Evolutionary conservation across 2,329 filamentous ascomycete species (phyloP).

Genomic region (Hypoxylon sp.): DNA sequence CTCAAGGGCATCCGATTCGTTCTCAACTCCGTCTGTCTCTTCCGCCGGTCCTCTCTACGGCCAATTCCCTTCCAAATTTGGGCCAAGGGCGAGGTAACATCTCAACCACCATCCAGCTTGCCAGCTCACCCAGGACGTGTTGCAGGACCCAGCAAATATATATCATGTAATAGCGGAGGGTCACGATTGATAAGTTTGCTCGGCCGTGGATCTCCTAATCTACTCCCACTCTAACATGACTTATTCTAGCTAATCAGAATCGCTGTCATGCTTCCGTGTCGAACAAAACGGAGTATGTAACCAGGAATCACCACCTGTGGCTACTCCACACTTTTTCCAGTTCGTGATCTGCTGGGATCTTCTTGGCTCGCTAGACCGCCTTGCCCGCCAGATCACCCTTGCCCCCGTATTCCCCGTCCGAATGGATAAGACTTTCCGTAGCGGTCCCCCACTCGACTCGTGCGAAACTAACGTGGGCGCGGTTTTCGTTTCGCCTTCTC

Average conservation of each 20-base stretch:
- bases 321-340: slow-evolving; percentile 42
- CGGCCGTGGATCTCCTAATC: slow-evolving; percentile 32
- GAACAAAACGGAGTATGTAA: slow-evolving; percentile 28
- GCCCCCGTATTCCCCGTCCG: slow-evolving; percentile 39
- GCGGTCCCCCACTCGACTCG: slow-evolving; percentile 42
- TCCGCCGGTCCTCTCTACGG: slow-evolving; percentile 27
- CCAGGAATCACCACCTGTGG: slow-evolving; percentile 36
- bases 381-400: slow-evolving; percentile 35
- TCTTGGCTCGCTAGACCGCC: slow-evolving; percentile 45
- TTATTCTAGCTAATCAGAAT: slow-evolving; percentile 43
- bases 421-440: slow-evolving; percentile 43
- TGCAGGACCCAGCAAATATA: slow-evolving; percentile 27
- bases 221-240: slow-evolving; percentile 37
- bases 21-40: slow-evolving; percentile 24
- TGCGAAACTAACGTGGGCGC: slow-evolving; percentile 35
- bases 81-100: slow-evolving; percentile 32
- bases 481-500: slow-evolving; percentile 38
- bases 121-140: slow-evolving; percentile 20
- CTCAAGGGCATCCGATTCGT: slow-evolving; percentile 36
- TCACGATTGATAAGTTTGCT: slow-evolving; percentile 30
- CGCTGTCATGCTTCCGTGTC: slow-evolving; percentile 30
- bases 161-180: slow-evolving; percentile 38
- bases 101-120: slow-evolving; percentile 27
- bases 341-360: slow-evolving; percentile 41
- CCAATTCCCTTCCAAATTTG: slow-evolving; percentile 24